Conservation (phyloP, 2,329 filamentous ascomycete genomes). For the Coniella lustricola region DNA sequence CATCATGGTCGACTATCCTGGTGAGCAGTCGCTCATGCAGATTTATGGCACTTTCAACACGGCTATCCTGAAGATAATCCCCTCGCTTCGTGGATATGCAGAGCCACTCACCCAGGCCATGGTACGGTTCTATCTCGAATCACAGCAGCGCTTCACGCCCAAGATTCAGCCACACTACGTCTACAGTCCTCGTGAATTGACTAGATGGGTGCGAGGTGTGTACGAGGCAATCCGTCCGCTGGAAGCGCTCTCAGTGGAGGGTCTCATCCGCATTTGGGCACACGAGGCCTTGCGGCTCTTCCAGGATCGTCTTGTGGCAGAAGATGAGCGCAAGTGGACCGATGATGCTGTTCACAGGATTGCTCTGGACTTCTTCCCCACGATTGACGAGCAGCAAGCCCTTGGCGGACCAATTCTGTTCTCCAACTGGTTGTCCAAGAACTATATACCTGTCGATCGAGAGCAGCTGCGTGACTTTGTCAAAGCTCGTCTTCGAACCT, state of each 20-base stretch:
- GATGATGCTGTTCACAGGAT: slow-evolving; percentile 80
- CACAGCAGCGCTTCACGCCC: slow-evolving; percentile 88
- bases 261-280: slow-evolving; percentile 93
- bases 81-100: slow-evolving; percentile 87
- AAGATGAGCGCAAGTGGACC: slow-evolving; percentile 94
- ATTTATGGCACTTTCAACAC: slow-evolving; percentile 99
- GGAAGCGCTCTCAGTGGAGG: slow-evolving; percentile 81
- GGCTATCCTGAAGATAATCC: slow-evolving; percentile 93
- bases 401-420: slow-evolving; percentile 91
- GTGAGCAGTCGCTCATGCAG: slow-evolving; percentile 86
- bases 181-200: slow-evolving; percentile 97
- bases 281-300: slow-evolving; percentile 95
- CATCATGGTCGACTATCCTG: slow-evolving; percentile 99
- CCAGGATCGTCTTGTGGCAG: slow-evolving; percentile 90
- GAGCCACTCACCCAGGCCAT: slow-evolving; percentile 93
- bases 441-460: slow-evolving; percentile 93
- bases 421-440: slow-evolving; percentile 98
- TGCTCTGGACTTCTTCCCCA: slow-evolving; percentile 87
- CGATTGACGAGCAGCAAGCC: slow-evolving; percentile 83
- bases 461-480: slow-evolving; percentile 95
- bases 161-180: slow-evolving; percentile 98
- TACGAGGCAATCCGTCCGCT: slow-evolving; percentile 95
- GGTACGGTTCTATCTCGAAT: slow-evolving; percentile 94
- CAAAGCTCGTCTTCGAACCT: slow-evolving; percentile 92
- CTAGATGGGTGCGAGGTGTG: slow-evolving; percentile 92